phyloP scores from a whole-genome alignment of 2,329 filamentous ascomycete genomes.

The Stagonosporopsis vannaccii region DNA sequence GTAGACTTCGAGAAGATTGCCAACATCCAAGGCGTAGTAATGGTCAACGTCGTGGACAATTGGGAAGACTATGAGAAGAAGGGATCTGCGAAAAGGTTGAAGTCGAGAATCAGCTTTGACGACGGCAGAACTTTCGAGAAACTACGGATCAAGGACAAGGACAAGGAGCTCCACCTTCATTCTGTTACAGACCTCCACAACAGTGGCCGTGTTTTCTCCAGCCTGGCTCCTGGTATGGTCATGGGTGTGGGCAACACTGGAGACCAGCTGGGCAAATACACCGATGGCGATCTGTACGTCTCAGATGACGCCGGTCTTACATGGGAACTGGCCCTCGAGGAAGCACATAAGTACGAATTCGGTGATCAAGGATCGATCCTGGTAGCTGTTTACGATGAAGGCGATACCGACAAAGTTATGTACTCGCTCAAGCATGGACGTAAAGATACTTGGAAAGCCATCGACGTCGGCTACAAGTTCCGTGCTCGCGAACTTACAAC shows the following conservation, averaged over 20 bases:
- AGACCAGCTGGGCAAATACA: slow-evolving; percentile 72
- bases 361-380: slow-evolving; percentile 91
- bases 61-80: slow-evolving; percentile 72
- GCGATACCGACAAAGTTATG: slow-evolving; percentile 66
- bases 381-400: slow-evolving; percentile 77
- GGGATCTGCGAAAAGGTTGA: slow-evolving; percentile 68
- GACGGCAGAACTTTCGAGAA: slow-evolving; percentile 86
- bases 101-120: slow-evolving; percentile 90
- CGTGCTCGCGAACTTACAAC: slow-evolving; percentile 80
- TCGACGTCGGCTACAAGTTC: slow-evolving; percentile 75
- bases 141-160: slow-evolving; percentile 71
- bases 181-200: slow-evolving; percentile 88
- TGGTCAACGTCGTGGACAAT: slow-evolving; percentile 91
- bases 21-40: slow-evolving; percentile 88
- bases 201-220: slow-evolving; percentile 87
- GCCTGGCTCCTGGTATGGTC: slow-evolving; percentile 87
- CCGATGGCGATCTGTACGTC: slow-evolving; percentile 80
- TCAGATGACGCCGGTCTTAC: slow-evolving; percentile 90
- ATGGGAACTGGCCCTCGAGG: slow-evolving; percentile 78
- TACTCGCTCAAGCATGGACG: slow-evolving; percentile 93
- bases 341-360: slow-evolving; percentile 94
- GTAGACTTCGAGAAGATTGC: slow-evolving; percentile 97
- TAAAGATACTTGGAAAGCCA: slow-evolving; percentile 70
- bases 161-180: slow-evolving; percentile 81
- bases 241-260: slow-evolving; percentile 96